A percentile compares a stretch with the other conserved stretches of the same genome.
phyloP scores from a whole-genome alignment of 352 stramenopile genomes.

The Globisporangium emineosum region DNA sequence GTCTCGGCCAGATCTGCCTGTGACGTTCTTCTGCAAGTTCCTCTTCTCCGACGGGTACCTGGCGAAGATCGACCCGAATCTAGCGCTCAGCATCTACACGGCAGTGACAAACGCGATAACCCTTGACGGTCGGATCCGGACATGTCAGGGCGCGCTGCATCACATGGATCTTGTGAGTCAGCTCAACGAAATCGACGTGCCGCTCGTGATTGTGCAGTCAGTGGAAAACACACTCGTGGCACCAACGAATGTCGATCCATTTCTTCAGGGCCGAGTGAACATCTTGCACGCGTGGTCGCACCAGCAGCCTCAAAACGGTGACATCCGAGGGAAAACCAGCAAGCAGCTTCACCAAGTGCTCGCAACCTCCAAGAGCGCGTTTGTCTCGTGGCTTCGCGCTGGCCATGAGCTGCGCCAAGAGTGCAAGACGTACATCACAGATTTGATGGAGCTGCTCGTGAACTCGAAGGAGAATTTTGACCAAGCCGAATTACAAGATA shows the following conservation, averaged over 20 bases:
- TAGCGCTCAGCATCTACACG: constrained; percentile 92
- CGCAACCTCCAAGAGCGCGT: constrained; percentile 54
- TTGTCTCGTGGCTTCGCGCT: constrained; percentile 86
- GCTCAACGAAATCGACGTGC: constrained; percentile 55
- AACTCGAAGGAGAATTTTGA: constrained; percentile 32
- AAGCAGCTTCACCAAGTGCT: constrained; percentile 52
- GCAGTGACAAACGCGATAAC: constrained; percentile 91
- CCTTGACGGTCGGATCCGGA: constrained; percentile 79
- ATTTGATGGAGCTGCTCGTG: constrained; percentile 82
- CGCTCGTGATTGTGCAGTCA: constrained; percentile 85
- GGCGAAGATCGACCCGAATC: constrained; percentile 73
- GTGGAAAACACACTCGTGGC: constrained; percentile 88
- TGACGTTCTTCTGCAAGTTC: constrained; percentile 89
- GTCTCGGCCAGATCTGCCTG: constrained; percentile 76
- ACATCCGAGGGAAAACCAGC: constrained; percentile 50
- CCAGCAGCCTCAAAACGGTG: constrained; percentile 46
- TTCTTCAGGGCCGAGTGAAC: constrained; percentile 76
- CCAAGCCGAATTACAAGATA: neutral
- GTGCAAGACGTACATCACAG: constrained; percentile 72
- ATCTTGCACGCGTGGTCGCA: constrained; percentile 78
- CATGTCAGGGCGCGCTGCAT: constrained; percentile 77
- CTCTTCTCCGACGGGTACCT: constrained; percentile 92
- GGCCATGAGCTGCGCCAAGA: constrained; percentile 90
- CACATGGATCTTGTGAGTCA: constrained; percentile 65
- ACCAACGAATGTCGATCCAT: constrained; percentile 87